Base-by-base conservation (phyloP, 225 moss, liverwort and hornwort species). In the Polytrichum commune region DNA sequence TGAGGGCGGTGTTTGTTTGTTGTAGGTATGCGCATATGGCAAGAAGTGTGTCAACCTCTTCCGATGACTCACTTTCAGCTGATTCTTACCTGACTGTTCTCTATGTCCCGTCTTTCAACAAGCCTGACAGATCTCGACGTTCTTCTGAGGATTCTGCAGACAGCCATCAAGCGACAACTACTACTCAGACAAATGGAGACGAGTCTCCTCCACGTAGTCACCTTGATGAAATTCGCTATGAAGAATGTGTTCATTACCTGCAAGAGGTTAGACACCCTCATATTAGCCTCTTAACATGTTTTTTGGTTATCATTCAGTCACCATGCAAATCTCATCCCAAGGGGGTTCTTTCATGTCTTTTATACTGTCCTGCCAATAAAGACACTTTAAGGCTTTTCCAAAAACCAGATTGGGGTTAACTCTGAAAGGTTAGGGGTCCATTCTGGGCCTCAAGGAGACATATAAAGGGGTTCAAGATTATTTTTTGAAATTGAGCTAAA, bases 11-110 rank as follows among this genome's bases (percentile, higher is more conserved):
- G 46, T 46, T 16, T 46, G 46, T 70, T 72, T 66, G 61, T 82
- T 71, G 74, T 93, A 98, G 98, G 75, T 98, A 98, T 78, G 79
- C 79, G 19, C 91, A 95, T 74, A 91, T 90, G 95, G 86, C 91
- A 78, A 87, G 86, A 69, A 95, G 83, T 75, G 90, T 92, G 62
- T 88, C 84, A 66, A 88, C 92, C 46, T 90, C 93, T 53, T 85
- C 91, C 54, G 98, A 98, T 75, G 98, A 98, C 74, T 95, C 98
- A 16, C 88, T 98, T 24, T 98, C 98, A 78, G 95, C 98, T 78
- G 98, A 93, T 83, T 89, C 98, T 19, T 98, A 98, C 76, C 68
- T 98, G 58, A 93, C 91, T 65, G 87, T 95, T 66, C 83, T 98
- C 28, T 90, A 93, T 70, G 83, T 95, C 73, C 95, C 98, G 63